These are phyloP conservation scores for Drosera capensis DNA, from an alignment of 148 eudicot species.

Conservation along the genomic window DNA sequence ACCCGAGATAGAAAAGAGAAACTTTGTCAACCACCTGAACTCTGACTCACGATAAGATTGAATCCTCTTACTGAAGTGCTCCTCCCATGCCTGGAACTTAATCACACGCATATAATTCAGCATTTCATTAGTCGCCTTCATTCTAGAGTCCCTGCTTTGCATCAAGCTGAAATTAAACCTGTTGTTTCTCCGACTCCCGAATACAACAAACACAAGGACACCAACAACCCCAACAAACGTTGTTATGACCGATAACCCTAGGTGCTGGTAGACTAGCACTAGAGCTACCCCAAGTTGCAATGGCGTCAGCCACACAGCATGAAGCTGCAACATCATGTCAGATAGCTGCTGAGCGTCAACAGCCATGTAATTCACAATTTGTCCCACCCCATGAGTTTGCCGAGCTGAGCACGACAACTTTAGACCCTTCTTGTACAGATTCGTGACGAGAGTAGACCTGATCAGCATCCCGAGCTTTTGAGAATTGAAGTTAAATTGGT, in stretches of 20 bases:
- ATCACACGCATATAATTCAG: conserved; percentile 86
- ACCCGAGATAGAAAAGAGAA: conserved; percentile 43
- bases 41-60: conserved; percentile 48
- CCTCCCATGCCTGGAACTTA: conserved; percentile 97
- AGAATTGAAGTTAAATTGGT: conserved; percentile 76
- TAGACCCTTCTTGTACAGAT: conserved; percentile 72
- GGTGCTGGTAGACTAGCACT: conserved; percentile 32
- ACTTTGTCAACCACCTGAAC: conserved; percentile 61
- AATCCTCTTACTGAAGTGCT: conserved; percentile 60
- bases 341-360: conserved; percentile 94
- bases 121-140: conserved; percentile 96
- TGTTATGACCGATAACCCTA: conserved; percentile 41
- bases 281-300: conserved; percentile 53
- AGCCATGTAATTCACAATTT: conserved; percentile 91
- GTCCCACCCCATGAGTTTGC: conserved; percentile 84
- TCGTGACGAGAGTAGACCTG: conserved; percentile 63
- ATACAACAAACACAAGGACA: conserved; percentile 37
- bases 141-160: conserved; percentile 63
- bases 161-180: conserved; percentile 44
- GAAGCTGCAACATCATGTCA: conserved; percentile 91
- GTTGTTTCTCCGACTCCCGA: conserved; percentile 46
- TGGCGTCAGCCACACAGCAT: conserved; percentile 85
- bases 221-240: conserved; percentile 34
- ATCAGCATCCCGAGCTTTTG: conserved; percentile 85
- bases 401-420: conserved; percentile 67